Percentiles rank a stretch among this genome's conserved stretches.
phyloP scores from a whole-genome alignment of 2,329 filamentous ascomycete species.

The Talaromyces sp. region DNA sequence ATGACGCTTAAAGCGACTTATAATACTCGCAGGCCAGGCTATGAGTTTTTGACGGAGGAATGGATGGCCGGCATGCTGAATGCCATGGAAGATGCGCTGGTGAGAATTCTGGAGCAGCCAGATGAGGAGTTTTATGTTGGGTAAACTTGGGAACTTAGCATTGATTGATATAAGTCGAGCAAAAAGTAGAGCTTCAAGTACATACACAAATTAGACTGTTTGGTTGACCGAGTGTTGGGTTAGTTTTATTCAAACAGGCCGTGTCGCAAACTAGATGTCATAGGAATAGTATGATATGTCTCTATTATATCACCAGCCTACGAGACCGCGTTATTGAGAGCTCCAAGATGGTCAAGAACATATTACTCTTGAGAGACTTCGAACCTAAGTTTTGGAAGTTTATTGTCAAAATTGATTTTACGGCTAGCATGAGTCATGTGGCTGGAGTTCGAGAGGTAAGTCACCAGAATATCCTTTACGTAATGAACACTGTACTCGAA shows the following conservation, averaged over 20 bases:
- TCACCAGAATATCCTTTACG: background rate
- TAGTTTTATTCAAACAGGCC: background rate
- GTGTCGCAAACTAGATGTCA: background rate
- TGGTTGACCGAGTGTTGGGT: background rate
- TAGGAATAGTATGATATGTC: background rate
- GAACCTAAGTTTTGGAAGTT: background rate
- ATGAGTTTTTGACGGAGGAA: constrained; percentile 5
- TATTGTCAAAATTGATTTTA: background rate
- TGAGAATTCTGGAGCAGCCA: background rate
- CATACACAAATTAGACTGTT: background rate
- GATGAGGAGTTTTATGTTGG: constrained; percentile 5
- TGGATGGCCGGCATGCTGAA: constrained; percentile 2
- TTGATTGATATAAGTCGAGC: background rate
- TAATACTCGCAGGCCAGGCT: background rate
- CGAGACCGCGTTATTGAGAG: background rate
- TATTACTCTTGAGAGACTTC: background rate
- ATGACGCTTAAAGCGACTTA: constrained; percentile 1
- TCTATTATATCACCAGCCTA: background rate
- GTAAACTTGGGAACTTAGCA: background rate
- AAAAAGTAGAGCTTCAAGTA: background rate
- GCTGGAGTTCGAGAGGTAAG: background rate
- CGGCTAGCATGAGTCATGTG: background rate
- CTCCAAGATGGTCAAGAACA: background rate
- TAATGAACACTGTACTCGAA: background rate
- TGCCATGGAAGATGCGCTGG: constrained; percentile 4